Base-by-base conservation (phyloP, 2,329 filamentous ascomycete species). In the Apiospora malaysiana region DNA sequence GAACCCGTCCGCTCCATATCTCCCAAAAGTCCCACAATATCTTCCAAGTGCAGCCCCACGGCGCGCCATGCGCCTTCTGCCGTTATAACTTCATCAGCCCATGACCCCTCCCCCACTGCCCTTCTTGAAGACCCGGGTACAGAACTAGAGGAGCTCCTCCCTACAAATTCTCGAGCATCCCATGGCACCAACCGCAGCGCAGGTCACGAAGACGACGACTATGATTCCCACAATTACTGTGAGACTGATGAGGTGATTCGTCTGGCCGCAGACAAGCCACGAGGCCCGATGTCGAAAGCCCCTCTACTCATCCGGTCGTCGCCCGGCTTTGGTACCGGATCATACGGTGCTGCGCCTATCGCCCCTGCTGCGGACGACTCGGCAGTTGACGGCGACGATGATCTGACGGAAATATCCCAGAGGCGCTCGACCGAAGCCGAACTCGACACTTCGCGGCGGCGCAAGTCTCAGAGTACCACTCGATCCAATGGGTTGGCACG, bases 261-360 rank as follows among this genome's bases (percentile, higher is more conserved):
- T 66, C 70, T 75, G 73, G 70, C 47, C 72, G 70, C 72, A 71
- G 70, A 70, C 71, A 70, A 74, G 47, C 68, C 68, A 72, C 71
- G 69, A 72, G 72, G 71, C 66, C 68, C 69, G 70, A 84, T 84
- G 83, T 84, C 82, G 68, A 83, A 83, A 78, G 82, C 85, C 73
- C 88, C 88, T 71, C 85, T 91, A 71, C 82, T 91, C 69, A 81
- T 89, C 78, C 86, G 88, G 72, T 88, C 88, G 68, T 88, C 88
- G 74, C 88, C 89, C 59, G 87, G 87, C 45, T 85, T 88, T 78
- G 89, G 88, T 70, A 89, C 87, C 46, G 87, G 87, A 27, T 90
- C 88, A 21, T 91, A 91, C 78, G 89, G 89, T 70, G 88, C 87
- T 5, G 83, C 88, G 27, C 88, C 87, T 6, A 76, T 86, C 56